Evolutionary conservation across 2,329 filamentous ascomycete species (phyloP).

Genomic region (Aureobasidium musti): DNA sequence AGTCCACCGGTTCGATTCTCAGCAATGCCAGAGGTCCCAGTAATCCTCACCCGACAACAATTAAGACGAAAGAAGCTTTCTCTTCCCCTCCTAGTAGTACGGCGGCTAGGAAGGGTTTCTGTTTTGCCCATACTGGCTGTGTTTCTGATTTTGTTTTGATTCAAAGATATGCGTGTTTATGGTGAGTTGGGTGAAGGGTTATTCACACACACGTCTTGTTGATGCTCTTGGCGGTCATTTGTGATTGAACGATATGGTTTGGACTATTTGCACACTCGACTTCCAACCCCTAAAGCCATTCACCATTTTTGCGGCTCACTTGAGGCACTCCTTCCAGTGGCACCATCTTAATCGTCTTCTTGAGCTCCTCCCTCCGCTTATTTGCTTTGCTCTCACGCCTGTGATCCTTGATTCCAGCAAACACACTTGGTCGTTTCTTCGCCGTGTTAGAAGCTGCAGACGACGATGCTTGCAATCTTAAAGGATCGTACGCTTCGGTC

Average conservation of each 20-base stretch:
- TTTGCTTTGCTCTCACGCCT: slow-evolving; percentile 34
- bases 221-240: neutral
- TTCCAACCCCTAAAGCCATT: neutral
- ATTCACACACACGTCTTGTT: neutral
- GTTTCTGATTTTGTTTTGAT: neutral
- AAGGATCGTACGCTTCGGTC: slow-evolving; percentile 1
- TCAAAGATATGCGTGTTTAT: no score
- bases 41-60: slow-evolving; percentile 5
- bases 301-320: neutral
- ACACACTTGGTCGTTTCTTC: slow-evolving; percentile 1
- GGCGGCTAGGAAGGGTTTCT: slow-evolving; percentile 2
- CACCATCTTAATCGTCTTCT: slow-evolving; percentile 40
- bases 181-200: no score
- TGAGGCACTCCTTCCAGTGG: slow-evolving; percentile 19
- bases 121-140: neutral
- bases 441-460: neutral
- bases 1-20: slow-evolving; percentile 1
- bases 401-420: slow-evolving; percentile 9
- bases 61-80: neutral
- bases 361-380: slow-evolving; percentile 40
- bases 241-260: neutral
- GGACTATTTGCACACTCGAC: neutral
- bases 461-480: neutral
- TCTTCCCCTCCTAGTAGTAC: neutral
- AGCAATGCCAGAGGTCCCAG: neutral